These are phyloP conservation scores for Mucuna pruriens DNA, from an alignment of 306 rosid species.

Conservation along the genomic window DNA sequence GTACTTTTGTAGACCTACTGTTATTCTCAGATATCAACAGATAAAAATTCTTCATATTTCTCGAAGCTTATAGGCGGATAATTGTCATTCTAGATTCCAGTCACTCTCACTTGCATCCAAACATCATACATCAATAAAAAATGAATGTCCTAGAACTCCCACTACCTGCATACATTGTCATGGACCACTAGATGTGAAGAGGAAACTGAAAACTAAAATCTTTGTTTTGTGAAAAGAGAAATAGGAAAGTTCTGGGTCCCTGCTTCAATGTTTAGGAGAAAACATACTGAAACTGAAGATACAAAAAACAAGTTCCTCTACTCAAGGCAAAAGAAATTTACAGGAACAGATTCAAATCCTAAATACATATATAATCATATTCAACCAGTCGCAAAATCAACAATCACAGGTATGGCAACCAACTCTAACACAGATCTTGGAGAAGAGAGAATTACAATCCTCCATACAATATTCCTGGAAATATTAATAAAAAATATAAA, in stretches of 20 bases:
- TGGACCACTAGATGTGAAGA: conserved; percentile 9
- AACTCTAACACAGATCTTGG: background rate
- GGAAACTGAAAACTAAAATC: background rate
- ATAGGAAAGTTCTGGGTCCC: background rate
- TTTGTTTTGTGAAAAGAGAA: background rate
- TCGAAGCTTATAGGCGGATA: conserved; percentile 14
- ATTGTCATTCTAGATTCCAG: background rate
- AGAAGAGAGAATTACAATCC: conserved; percentile 29
- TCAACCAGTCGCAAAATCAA: conserved; percentile 19
- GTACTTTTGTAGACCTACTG: background rate
- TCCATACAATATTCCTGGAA: conserved; percentile 14
- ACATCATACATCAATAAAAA: background rate
- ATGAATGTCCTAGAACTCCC: conserved; percentile 8
- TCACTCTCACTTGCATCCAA: background rate
- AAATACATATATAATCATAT: conserved; percentile 4
- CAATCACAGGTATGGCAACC: conserved; percentile 4
- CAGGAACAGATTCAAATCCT: background rate
- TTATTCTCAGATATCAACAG: background rate
- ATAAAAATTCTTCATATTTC: background rate
- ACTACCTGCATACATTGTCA: background rate
- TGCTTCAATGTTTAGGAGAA: background rate
- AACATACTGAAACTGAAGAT: background rate
- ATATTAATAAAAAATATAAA: background rate
- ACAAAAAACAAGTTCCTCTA: background rate
- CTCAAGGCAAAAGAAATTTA: background rate